phyloP scores from a whole-genome alignment of 805 yeast genomes.

The Vanderwaltozyma tropicalis region DNA sequence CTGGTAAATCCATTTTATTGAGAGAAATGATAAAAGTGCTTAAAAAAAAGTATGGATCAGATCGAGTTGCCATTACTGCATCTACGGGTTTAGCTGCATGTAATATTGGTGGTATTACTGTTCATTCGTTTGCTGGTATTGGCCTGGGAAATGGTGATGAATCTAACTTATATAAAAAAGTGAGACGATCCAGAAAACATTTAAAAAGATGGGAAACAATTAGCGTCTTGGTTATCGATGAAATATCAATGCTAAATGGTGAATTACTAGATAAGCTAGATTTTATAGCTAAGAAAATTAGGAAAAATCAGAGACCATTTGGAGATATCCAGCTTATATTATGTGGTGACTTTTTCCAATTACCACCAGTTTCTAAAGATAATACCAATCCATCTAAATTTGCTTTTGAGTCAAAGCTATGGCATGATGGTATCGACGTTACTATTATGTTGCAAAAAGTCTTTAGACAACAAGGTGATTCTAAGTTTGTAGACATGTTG shows the following conservation, averaged over 20 bases:
- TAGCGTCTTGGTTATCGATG: slow-evolving; percentile 62
- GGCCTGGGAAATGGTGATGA: slow-evolving; percentile 57
- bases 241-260: slow-evolving; percentile 73
- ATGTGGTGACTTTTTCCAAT: slow-evolving; percentile 75
- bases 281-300: slow-evolving; percentile 43
- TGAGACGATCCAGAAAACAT: slow-evolving; percentile 42
- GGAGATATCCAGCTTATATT: slow-evolving; percentile 72
- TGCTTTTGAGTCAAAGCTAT: slow-evolving; percentile 56
- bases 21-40: slow-evolving; percentile 49
- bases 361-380: slow-evolving; percentile 48
- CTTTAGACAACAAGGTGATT: slow-evolving; percentile 70
- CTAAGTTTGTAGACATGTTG: slow-evolving; percentile 58
- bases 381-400: slow-evolving; percentile 31
- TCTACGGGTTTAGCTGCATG: slow-evolving; percentile 81
- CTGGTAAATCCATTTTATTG: slow-evolving; percentile 89
- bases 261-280: slow-evolving; percentile 53
- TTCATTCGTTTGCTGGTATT: slow-evolving; percentile 69
- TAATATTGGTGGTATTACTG: slow-evolving; percentile 68
- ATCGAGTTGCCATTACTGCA: slow-evolving; percentile 65
- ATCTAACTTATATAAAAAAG: slow-evolving; percentile 37
- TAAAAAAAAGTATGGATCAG: slow-evolving; percentile 34
- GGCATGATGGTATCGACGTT: slow-evolving; percentile 48
- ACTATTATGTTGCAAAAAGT: slow-evolving; percentile 55
- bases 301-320: slow-evolving; percentile 45
- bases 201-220: slow-evolving; percentile 44